These are phyloP conservation scores for Porodaedalea pini DNA, from an alignment of 1,284 basidiomycete species.

Conservation along the genomic window DNA sequence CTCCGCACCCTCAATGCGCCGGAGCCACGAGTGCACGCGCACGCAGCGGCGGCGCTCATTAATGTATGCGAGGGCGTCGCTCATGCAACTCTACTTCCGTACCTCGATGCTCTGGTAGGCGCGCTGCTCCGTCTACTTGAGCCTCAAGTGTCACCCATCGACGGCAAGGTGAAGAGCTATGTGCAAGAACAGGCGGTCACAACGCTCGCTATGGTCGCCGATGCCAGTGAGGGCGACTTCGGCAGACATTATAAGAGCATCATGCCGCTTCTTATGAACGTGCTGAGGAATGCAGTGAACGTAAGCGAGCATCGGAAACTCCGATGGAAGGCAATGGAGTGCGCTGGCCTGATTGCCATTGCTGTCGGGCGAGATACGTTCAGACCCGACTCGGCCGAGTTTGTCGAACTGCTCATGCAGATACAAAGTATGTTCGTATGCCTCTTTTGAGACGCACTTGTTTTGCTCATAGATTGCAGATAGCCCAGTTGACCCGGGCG, in stretches of 20 bases:
- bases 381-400: conserved; percentile 65
- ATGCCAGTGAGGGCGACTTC: conserved; percentile 72
- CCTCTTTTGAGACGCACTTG: background rate
- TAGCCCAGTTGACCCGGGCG: conserved; percentile 57
- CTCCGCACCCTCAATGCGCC: conserved; percentile 74
- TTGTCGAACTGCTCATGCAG: conserved; percentile 70
- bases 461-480: conserved; percentile 37
- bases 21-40: conserved; percentile 78
- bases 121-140: conserved; percentile 64
- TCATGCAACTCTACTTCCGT: conserved; percentile 65
- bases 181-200: conserved; percentile 84
- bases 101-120: conserved; percentile 74
- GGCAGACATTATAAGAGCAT: conserved; percentile 68
- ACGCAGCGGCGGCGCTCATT: conserved; percentile 82
- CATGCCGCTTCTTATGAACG: conserved; percentile 73
- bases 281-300: conserved; percentile 60
- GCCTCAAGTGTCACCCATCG: conserved; percentile 28
- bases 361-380: conserved; percentile 78
- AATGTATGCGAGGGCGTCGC: conserved; percentile 85
- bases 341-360: conserved; percentile 77
- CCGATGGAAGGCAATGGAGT: conserved; percentile 81
- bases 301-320: conserved; percentile 62
- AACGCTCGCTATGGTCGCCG: conserved; percentile 80
- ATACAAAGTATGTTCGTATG: conserved; percentile 61
- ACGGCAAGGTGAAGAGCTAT: conserved; percentile 43